Conservation (phyloP, 2,329 filamentous ascomycete genomes). For the Curvularia sp. region DNA sequence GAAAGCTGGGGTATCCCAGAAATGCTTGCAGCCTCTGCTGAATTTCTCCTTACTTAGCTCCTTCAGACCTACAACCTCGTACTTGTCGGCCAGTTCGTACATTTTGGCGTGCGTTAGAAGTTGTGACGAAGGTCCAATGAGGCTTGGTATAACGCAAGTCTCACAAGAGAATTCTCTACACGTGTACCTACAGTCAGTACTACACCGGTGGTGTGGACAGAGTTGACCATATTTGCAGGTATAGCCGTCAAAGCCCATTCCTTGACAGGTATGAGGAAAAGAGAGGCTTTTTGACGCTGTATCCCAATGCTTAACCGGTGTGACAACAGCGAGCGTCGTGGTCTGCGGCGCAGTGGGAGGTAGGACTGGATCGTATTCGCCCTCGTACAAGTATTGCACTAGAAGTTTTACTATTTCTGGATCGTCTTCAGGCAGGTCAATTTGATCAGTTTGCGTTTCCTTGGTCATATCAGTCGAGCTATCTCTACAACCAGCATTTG, state of each 20-base stretch:
- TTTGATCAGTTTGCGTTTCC: not conserved
- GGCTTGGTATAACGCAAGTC: not conserved
- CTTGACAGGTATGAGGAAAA: not conserved
- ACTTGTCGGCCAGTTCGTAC: slow-evolving; percentile 12
- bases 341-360: slow-evolving; percentile 1
- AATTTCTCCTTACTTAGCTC: slow-evolving; percentile 2
- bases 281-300: slow-evolving; percentile 2
- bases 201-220: not conserved
- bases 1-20: not conserved
- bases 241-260: not conserved
- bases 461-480: not conserved
- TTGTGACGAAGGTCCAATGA: not conserved
- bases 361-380: not conserved
- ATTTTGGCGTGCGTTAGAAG: slow-evolving; percentile 7
- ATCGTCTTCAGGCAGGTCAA: slow-evolving; percentile 4
- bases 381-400: slow-evolving; percentile 1
- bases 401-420: not conserved
- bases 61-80: slow-evolving; percentile 5
- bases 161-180: not conserved
- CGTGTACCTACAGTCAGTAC: not conserved
- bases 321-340: slow-evolving; percentile 3
- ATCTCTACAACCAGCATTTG: not conserved
- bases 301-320: not conserved
- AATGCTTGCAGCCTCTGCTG: not conserved
- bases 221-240: not conserved